Conservation (phyloP, 2,329 filamentous ascomycete genomes). For the Pseudogymnoascus sp. region DNA sequence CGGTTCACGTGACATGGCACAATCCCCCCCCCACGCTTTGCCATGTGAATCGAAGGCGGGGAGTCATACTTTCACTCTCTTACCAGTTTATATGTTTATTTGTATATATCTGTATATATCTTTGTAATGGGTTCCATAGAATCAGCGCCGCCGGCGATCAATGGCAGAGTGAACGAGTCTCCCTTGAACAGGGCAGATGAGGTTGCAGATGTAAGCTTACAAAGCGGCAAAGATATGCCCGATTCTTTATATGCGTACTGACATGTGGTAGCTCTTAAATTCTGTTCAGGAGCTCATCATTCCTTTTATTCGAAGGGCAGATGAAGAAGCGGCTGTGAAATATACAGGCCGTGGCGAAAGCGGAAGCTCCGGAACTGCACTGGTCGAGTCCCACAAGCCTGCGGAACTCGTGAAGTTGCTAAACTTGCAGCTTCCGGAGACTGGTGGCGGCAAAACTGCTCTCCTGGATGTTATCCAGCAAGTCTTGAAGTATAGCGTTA, state of each 20-base stretch:
- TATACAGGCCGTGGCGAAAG: slow-evolving; percentile 42
- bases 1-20: not conserved
- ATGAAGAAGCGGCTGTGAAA: slow-evolving; percentile 52
- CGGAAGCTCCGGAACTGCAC: slow-evolving; percentile 43
- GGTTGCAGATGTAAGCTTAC: slow-evolving; percentile 38
- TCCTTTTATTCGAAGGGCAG: slow-evolving; percentile 63
- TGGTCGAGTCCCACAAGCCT: slow-evolving; percentile 57
- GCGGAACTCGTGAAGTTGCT: slow-evolving; percentile 49
- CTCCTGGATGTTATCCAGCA: slow-evolving; percentile 63
- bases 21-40: not conserved
- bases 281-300: slow-evolving; percentile 62
- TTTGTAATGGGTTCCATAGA: slow-evolving; percentile 19
- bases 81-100: not conserved
- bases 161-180: slow-evolving; percentile 14
- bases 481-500: slow-evolving; percentile 79
- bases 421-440: slow-evolving; percentile 49
- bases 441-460: slow-evolving; percentile 62
- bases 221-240: not conserved
- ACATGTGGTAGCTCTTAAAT: slow-evolving; percentile 50
- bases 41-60: not conserved
- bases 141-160: slow-evolving; percentile 13
- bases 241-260: not conserved
- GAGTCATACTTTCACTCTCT: not conserved
- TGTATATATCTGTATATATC: slow-evolving; percentile 1
- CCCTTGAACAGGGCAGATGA: slow-evolving; percentile 36